Evolutionary conservation across 208 protist species (phyloP).

Genomic region (Trypanosomatidae sp.): DNA sequence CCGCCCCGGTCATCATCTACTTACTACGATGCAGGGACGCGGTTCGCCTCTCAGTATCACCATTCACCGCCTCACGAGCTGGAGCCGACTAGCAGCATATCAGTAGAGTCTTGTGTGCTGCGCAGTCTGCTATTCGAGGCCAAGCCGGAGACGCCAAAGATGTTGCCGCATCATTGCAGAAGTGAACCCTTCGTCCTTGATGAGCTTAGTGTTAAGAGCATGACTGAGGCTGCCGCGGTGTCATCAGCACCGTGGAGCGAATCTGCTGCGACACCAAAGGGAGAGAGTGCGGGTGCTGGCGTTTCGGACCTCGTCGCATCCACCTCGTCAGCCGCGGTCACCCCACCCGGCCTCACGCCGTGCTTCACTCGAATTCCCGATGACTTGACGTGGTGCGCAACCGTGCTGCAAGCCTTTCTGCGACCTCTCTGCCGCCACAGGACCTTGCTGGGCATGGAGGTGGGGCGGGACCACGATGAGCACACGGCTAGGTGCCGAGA

Average conservation of each 20-base stretch:
- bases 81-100: background rate
- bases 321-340: background rate
- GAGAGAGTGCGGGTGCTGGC: background rate
- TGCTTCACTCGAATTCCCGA: slow-evolving; percentile 1
- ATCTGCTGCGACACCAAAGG: background rate
- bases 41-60: background rate
- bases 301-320: background rate
- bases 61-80: background rate
- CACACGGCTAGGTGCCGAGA: background rate
- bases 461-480: background rate
- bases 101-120: slow-evolving; percentile 2
- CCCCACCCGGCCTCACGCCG: background rate
- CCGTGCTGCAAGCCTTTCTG: slow-evolving; percentile 12
- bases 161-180: too few relatives aligned
- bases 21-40: background rate
- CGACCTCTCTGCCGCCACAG: background rate
- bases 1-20: background rate
- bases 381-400: slow-evolving; percentile 14
- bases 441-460: background rate
- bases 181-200: background rate
- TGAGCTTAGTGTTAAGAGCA: background rate
- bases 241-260: too few relatives aligned
- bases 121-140: slow-evolving; percentile 20
- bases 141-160: background rate
- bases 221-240: background rate